These are phyloP conservation scores for Colletotrichum neosansevieriae DNA, from an alignment of 2,329 filamentous ascomycete genomes.

Conservation along the genomic window DNA sequence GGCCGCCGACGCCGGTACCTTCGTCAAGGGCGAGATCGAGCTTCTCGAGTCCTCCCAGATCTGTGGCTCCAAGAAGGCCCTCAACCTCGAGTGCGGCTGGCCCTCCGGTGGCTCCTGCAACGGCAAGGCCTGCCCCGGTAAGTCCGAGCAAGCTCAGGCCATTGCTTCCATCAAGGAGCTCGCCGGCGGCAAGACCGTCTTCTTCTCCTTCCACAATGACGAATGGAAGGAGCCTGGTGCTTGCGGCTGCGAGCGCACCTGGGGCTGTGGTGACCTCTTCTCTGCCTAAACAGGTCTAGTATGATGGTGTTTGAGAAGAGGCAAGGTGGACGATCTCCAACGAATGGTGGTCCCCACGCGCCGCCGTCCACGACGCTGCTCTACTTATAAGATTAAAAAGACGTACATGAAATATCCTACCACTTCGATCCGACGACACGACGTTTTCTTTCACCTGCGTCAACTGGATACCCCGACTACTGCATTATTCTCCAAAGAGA, in stretches of 20 bases:
- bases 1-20: conserved; percentile 77
- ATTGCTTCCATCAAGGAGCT: conserved; percentile 76
- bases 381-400: not conserved
- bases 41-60: conserved; percentile 69
- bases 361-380: conserved; percentile 5
- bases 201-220: conserved; percentile 87
- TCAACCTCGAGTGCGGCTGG: conserved; percentile 94
- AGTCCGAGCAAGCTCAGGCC: conserved; percentile 75
- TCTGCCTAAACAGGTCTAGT: conserved; percentile 16
- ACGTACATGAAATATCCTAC: conserved; percentile 23
- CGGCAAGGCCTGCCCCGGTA: conserved; percentile 77
- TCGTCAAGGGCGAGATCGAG: conserved; percentile 79
- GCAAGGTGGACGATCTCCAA: not conserved
- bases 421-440: conserved; percentile 13
- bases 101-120: conserved; percentile 78
- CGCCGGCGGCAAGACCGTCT: conserved; percentile 76
- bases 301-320: too few species aligned
- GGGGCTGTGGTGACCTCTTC: conserved; percentile 74
- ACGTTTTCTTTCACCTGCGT: conserved; percentile 6
- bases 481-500: not conserved
- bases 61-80: conserved; percentile 78
- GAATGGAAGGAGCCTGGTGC: conserved; percentile 80
- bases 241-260: conserved; percentile 83
- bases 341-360: conserved; percentile 6
- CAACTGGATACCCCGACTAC: conserved; percentile 15